Evolutionary conservation across 768 basidiomycete species (phyloP).

Genomic region (Leccinellum albellum): DNA sequence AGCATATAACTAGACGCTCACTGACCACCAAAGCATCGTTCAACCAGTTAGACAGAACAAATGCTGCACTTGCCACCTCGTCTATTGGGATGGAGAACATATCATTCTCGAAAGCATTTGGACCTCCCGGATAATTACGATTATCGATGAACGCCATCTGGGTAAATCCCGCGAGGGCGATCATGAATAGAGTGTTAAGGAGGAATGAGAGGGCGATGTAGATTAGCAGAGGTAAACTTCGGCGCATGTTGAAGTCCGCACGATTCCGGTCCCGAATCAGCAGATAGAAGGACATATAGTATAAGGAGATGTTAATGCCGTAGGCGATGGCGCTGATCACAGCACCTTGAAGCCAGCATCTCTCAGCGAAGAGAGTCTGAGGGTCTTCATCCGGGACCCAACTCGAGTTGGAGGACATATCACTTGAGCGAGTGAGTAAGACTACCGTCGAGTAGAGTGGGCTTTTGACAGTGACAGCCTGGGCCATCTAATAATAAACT

Average conservation of each 20-base stretch:
- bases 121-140: background rate
- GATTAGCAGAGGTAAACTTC: background rate
- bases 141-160: background rate
- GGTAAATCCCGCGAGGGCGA: background rate
- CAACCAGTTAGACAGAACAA: background rate
- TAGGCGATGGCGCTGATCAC: background rate
- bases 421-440: background rate
- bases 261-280: background rate
- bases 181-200: background rate
- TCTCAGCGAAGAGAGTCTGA: background rate
- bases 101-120: background rate
- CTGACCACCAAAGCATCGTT: background rate
- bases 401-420: background rate
- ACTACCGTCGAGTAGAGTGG: background rate
- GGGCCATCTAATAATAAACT: background rate
- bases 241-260: background rate
- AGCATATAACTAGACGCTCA: background rate
- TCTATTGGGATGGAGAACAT: background rate
- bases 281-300: background rate
- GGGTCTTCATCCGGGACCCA: background rate
- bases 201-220: background rate
- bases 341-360: background rate
- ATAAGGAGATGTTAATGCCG: background rate
- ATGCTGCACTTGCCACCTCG: background rate
- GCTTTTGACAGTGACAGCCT: background rate